Percentiles rank a stretch among this genome's conserved stretches.
phyloP scores from a whole-genome alignment of 106 monocot genomes.

The Acorus gramineus region DNA sequence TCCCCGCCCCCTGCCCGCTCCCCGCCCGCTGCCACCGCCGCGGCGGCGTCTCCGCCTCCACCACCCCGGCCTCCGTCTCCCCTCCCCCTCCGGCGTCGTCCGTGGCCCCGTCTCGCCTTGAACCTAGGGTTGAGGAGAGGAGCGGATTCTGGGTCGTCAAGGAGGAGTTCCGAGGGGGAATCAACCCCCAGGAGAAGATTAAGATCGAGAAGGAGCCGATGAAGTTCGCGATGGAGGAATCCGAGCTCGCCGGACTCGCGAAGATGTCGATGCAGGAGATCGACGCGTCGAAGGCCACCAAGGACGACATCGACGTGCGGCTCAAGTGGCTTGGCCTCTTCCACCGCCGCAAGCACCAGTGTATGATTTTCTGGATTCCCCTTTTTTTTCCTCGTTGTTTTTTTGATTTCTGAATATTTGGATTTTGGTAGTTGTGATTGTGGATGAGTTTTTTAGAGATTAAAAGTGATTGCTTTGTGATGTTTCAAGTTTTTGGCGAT shows the following conservation, averaged over 20 bases:
- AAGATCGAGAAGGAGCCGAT: constrained; percentile 92
- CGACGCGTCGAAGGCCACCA: constrained; percentile 42
- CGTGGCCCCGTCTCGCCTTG: constrained; percentile 25
- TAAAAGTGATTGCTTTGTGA: too few species aligned
- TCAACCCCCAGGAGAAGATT: constrained; percentile 84
- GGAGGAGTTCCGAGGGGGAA: constrained; percentile 66
- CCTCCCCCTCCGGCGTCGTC: background rate
- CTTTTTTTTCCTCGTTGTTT: background rate
- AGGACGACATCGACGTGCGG: constrained; percentile 81
- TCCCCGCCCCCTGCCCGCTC: background rate
- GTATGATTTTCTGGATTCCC: constrained; percentile 15
- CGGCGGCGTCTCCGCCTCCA: background rate
- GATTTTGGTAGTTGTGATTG: too few species aligned
- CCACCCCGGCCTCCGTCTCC: background rate
- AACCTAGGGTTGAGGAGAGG: constrained; percentile 67
- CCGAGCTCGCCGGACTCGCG: constrained; percentile 51
- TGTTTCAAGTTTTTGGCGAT: too few species aligned
- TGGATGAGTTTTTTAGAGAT: too few species aligned
- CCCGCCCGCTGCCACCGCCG: background rate
- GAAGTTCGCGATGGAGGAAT: constrained; percentile 46
- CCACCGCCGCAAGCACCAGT: constrained; percentile 95
- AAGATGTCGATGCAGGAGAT: constrained; percentile 48
- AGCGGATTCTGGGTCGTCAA: constrained; percentile 74
- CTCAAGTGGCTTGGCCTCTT: constrained; percentile 99
- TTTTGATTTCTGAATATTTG: background rate